Conservation (phyloP, 140 eudicot genomes). For the Erigeron philadelphicus region DNA sequence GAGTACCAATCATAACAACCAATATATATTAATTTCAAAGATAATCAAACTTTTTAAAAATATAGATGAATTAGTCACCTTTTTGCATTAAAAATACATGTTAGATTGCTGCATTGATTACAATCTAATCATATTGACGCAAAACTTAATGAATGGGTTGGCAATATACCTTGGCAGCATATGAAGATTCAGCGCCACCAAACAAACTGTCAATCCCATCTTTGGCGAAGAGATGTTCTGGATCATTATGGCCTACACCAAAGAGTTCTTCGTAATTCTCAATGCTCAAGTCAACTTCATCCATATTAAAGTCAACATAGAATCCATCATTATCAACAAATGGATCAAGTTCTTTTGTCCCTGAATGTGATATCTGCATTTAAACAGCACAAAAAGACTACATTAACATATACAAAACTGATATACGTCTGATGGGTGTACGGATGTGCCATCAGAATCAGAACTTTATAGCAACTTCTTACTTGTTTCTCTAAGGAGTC, state of each 20-base stretch:
- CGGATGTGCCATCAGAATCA: neutral
- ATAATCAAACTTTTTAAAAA: too few relatives aligned
- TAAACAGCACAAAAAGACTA: neutral
- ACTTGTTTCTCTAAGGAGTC: neutral
- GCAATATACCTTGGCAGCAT: constrained; percentile 49
- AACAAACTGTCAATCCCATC: constrained; percentile 70
- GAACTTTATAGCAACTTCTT: neutral
- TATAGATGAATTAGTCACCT: too few relatives aligned
- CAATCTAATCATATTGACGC: neutral
- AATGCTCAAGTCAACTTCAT: constrained; percentile 71
- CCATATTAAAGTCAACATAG: constrained; percentile 65
- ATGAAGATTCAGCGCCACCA: constrained; percentile 50
- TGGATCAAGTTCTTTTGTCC: constrained; percentile 41
- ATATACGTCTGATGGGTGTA: neutral
- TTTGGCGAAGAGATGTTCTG: constrained; percentile 59
- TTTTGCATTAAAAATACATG: too few relatives aligned
- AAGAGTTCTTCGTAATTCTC: constrained; percentile 79
- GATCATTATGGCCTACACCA: constrained; percentile 58
- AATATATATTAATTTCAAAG: too few relatives aligned
- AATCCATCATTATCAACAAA: constrained; percentile 56
- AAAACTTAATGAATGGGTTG: neutral
- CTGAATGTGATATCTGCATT: constrained; percentile 46
- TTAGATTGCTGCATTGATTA: neutral
- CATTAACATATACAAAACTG: neutral
- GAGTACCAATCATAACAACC: too few relatives aligned